phyloP scores from a whole-genome alignment of 768 basidiomycete genomes.

The Omphalotus guepiniiformis region DNA sequence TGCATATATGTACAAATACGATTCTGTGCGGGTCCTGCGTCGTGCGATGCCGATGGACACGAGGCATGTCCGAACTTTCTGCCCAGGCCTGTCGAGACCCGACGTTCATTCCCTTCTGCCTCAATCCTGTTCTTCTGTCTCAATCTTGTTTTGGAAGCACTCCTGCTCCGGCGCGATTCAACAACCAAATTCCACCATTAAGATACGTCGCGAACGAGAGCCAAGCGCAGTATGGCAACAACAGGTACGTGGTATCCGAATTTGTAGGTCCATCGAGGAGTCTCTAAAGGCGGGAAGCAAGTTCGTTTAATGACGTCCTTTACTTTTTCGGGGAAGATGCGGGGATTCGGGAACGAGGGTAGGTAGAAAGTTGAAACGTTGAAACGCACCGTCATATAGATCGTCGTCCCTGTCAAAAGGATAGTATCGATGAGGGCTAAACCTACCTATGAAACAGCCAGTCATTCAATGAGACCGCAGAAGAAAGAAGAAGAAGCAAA shows the following conservation, averaged over 20 bases:
- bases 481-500: too few relatives aligned
- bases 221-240: constrained; percentile 67
- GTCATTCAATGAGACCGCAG: too few relatives aligned
- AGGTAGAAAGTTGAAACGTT: not conserved
- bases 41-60: too few relatives aligned
- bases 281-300: constrained; percentile 29
- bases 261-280: constrained; percentile 43
- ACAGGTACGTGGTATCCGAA: constrained; percentile 48
- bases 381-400: constrained; percentile 52
- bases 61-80: too few relatives aligned
- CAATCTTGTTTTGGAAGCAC: too few relatives aligned
- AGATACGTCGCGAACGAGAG: constrained; percentile 63
- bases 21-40: too few relatives aligned
- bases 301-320: not conserved
- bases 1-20: too few relatives aligned
- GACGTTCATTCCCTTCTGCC: too few relatives aligned
- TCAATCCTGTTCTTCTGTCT: too few relatives aligned
- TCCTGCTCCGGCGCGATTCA: too few relatives aligned
- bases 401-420: constrained; percentile 47
- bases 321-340: not conserved
- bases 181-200: constrained; percentile 60
- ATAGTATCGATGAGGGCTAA: constrained; percentile 52
- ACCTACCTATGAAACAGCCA: constrained; percentile 44
- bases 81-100: too few relatives aligned
- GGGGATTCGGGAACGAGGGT: not conserved